Percentiles rank a stretch among this genome's conserved stretches.
Evolutionary conservation across 306 rosid species (phyloP).

Genomic region (Lupinus albus): DNA sequence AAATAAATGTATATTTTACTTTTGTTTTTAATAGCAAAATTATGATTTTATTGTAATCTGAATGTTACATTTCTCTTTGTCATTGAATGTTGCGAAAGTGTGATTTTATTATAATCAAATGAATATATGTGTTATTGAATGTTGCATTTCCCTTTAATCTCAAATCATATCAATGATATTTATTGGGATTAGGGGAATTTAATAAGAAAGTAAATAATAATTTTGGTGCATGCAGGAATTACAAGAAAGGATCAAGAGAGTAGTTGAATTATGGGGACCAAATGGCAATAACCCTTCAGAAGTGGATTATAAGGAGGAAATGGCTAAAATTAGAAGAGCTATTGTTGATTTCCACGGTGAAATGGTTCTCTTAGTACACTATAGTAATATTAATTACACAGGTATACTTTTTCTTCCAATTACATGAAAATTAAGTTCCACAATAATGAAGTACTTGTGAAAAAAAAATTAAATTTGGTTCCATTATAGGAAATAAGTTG

Average conservation of each 20-base stretch:
- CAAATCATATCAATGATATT: too few relatives aligned
- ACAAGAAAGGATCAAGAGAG: slow-evolving; percentile 62
- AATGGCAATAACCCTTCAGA: slow-evolving; percentile 56
- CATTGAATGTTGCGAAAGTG: too few relatives aligned
- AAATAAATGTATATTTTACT: too few relatives aligned
- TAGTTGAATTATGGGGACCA: slow-evolving; percentile 63
- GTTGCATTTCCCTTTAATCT: too few relatives aligned
- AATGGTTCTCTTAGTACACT: slow-evolving; percentile 84
- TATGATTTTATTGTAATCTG: too few relatives aligned
- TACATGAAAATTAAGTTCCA: not conserved
- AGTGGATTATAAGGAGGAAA: slow-evolving; percentile 52
- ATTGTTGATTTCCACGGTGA: slow-evolving; percentile 94
- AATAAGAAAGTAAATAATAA: not conserved
- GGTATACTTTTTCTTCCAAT: slow-evolving; percentile 43
- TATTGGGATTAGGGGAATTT: too few relatives aligned
- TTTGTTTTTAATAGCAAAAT: not conserved
- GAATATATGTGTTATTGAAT: too few relatives aligned
- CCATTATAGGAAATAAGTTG: too few relatives aligned
- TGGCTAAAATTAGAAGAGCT: slow-evolving; percentile 68
- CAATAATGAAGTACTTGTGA: too few relatives aligned
- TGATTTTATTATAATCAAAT: too few relatives aligned
- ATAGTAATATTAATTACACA: slow-evolving; percentile 88
- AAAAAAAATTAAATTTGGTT: too few relatives aligned
- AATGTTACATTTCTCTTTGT: too few relatives aligned
- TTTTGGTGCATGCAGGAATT: slow-evolving; percentile 57